Evolutionary conservation across 305 asterid genomes (phyloP).

Genomic region (Solanum hybrid): DNA sequence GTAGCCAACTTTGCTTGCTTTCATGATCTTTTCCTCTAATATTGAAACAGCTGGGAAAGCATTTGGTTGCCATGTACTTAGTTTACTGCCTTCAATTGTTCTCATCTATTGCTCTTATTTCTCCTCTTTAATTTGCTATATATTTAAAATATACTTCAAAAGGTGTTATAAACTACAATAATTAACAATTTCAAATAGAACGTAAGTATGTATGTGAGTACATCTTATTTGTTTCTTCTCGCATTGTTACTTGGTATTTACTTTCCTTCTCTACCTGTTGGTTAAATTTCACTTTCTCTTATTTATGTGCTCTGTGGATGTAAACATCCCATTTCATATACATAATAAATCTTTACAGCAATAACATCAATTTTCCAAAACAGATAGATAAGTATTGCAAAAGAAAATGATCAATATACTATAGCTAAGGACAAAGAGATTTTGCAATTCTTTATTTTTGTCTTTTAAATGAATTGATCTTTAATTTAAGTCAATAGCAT

Average conservation of each 20-base stretch:
- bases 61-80: neutral
- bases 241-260: too few relatives aligned
- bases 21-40: neutral
- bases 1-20: neutral
- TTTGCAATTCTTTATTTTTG: neutral
- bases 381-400: neutral
- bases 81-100: neutral
- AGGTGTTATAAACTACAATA: neutral
- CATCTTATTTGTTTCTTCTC: neutral
- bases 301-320: too few relatives aligned
- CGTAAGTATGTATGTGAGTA: neutral
- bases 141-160: neutral
- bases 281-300: neutral
- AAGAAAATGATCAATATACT: neutral
- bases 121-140: neutral
- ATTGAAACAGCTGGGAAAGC: neutral
- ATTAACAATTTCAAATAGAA: too few relatives aligned
- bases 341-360: too few relatives aligned
- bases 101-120: neutral
- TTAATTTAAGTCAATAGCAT: neutral
- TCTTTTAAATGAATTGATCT: neutral
- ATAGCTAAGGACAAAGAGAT: neutral
- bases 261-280: neutral
- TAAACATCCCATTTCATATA: too few relatives aligned
- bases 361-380: neutral